Base-by-base conservation (phyloP, 805 yeast genomes). In the Saccharomyces eubayanus region DNA sequence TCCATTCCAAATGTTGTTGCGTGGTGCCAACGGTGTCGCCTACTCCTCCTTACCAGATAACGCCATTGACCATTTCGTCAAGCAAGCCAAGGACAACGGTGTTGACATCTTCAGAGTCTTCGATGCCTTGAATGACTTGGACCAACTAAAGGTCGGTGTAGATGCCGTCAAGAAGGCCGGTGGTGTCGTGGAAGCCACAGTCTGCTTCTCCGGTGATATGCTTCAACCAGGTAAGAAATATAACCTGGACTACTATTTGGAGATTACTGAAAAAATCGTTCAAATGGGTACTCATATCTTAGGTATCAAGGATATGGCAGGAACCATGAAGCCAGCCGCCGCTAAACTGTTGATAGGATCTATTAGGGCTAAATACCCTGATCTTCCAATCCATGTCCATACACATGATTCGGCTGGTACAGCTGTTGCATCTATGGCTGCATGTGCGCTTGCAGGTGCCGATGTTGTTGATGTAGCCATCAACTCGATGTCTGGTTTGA, bases 331-430 rank as follows among this genome's bases (percentile, higher is more conserved):
- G 74, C 98, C 99, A 57, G 77, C 81, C 56, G 98, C 98, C 58
- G 98, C 98, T 47, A 81, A 78, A 47, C 60, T 84, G 51, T 81
- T 92, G 68, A 80, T 92, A 63, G 82, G 91, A 55, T 75, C 87
- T 31, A 83, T 92, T 63, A 83, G 98, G 74, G 81, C 79, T 55
- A 84, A 80, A 72, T 88, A 87, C 74, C 98, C 99, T 53, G 81
- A 87, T 66, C 77, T 92, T 66, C 97, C 97, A 62, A 91, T 92
- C 69, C 99, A 92, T 70, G 97, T 92, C 45, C 99, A 92, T 75
- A 91, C 98, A 31, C 99, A 92, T 74, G 99, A 92, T 74, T 90
- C 97, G 58, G 98, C 99, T 29, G 99, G 98, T 76, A 92, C 98
- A 53, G 99, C 96, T 74, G 96, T 92, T 60, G 90, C 97, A 41